Evolutionary conservation across 1,139 yeast genomes (phyloP), one percentile per base, ranked within the genome.

Genomic region (Meyerozyma elateridarum): DNA sequence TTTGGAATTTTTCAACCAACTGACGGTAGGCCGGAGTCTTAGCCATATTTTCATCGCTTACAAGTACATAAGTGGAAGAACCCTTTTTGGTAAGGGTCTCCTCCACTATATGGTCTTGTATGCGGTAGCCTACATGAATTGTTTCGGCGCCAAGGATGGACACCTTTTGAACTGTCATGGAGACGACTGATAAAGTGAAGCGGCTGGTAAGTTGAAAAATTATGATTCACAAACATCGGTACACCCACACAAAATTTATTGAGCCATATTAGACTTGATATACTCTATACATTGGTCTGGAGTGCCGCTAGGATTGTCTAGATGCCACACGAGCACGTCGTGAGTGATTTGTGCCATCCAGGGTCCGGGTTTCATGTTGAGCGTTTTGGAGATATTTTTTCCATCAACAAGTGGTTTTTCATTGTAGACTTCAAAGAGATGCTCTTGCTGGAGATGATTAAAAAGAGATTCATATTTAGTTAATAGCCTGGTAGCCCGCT

Each of bases 21-120:
- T 56, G 56, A 24, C 45, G 44, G 51, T 72, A 73, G 45, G 88
- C 88, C 17, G 77, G 77, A 20, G 85, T 77, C 44, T 74, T 66
- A 29, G 75, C 80, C 56, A 91, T 73, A 59, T 91, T 87, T 17
- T 83, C 63, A 57, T 93, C 99, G 25, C 96, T 87, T 44, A 91
- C 73, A 41, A 93, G 67, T 37, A 88, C 96, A 63, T 91, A 93
- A 11, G 97, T 89, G 5, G 97, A 87, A 6, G 96, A 85, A 31
- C 78, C 73, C 50, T 82, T 70, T 29, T 70, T 69, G 13, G 62
- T 48, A 25, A 88, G 64, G 32, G 83, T 74, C 44, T 85, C 85
- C 15, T 69, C 59, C 35, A 85, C 87, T 39, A 91, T 80, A 52
- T 87, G 93, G 41, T 71, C 70, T 44, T 76, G 81, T 45, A 89